Evolutionary conservation across 1,284 basidiomycete species (phyloP).

Genomic region (Tilletia indica): DNA sequence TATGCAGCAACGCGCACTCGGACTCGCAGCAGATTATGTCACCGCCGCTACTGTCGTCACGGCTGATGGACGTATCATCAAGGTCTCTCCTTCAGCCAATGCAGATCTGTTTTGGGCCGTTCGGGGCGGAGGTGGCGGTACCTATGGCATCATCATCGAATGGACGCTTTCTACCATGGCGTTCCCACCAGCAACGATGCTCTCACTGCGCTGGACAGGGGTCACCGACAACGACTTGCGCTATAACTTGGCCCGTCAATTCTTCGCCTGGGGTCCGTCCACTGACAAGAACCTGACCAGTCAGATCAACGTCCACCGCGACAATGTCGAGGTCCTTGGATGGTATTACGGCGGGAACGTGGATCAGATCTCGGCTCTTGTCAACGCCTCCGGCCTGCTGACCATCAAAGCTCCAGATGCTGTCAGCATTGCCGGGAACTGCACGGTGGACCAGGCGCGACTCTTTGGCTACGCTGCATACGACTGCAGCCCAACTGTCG

Average conservation of each 20-base stretch:
- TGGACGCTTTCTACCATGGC: slow-evolving; percentile 1
- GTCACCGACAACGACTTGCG: neutral
- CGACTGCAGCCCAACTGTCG: neutral
- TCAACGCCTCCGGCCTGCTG: neutral
- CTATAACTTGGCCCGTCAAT: neutral
- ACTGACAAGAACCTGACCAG: neutral
- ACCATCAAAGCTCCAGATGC: neutral
- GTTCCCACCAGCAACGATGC: neutral
- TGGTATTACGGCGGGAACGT: neutral
- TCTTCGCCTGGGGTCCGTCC: neutral
- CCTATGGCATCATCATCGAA: slow-evolving; percentile 25
- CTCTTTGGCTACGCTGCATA: slow-evolving; percentile 1
- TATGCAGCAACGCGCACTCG: neutral
- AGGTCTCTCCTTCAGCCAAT: slow-evolving; percentile 22
- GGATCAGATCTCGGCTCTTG: neutral
- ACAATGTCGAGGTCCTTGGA: neutral
- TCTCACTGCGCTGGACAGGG: neutral
- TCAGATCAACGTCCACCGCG: slow-evolving; percentile 1
- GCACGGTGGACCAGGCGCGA: neutral
- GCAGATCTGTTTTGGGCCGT: slow-evolving; percentile 43
- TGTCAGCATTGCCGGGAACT: neutral
- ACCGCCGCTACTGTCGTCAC: slow-evolving; percentile 31
- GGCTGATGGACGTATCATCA: slow-evolving; percentile 42
- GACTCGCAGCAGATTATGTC: neutral
- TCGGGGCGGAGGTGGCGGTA: slow-evolving; percentile 32